phyloP scores from a whole-genome alignment of 2,329 filamentous ascomycete species.

The Basipetospora chlamydospora region DNA sequence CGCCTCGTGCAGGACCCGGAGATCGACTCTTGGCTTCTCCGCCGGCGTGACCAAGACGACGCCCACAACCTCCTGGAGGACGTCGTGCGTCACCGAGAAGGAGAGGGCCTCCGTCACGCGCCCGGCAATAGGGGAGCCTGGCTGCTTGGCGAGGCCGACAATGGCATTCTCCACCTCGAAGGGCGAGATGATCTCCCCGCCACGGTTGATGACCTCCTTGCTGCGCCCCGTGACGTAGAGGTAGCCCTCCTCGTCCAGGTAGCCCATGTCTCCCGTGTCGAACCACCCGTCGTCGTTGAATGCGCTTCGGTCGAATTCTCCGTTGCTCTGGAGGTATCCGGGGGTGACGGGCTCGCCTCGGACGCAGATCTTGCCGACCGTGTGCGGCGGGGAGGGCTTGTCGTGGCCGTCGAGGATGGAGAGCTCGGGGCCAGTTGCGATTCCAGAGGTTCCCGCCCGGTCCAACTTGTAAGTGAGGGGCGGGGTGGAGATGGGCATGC shows the following conservation, averaged over 20 bases:
- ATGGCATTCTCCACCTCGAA: conserved; percentile 45
- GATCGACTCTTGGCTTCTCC: conserved; percentile 26
- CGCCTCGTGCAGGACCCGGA: conserved; percentile 31
- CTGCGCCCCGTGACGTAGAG: conserved; percentile 39
- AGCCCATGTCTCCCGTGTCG: conserved; percentile 39
- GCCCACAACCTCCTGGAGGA: conserved; percentile 41
- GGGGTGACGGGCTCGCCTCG: conserved; percentile 34
- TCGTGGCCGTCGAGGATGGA: conserved; percentile 30
- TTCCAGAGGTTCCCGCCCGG: conserved; percentile 36
- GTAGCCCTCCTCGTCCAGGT: conserved; percentile 34
- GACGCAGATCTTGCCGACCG: conserved; percentile 33
- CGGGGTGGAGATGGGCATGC: conserved; percentile 42
- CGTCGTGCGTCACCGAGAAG: conserved; percentile 36
- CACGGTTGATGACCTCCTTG: conserved; percentile 43
- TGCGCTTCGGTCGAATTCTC: conserved; percentile 25
- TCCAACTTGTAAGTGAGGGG: conserved; percentile 36
- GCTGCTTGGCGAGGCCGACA: conserved; percentile 26
- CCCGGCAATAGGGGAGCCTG: conserved; percentile 27
- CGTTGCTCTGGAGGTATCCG: conserved; percentile 31
- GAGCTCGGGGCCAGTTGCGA: conserved; percentile 35
- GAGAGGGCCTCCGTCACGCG: conserved; percentile 34
- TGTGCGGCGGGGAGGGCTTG: conserved; percentile 14
- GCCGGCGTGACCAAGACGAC: conserved; percentile 33
- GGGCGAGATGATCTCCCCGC: conserved; percentile 43
- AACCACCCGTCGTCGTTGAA: conserved; percentile 37